Evolutionary conservation across 2,329 filamentous ascomycete genomes (phyloP).

Genomic region (Clonostachys solani): DNA sequence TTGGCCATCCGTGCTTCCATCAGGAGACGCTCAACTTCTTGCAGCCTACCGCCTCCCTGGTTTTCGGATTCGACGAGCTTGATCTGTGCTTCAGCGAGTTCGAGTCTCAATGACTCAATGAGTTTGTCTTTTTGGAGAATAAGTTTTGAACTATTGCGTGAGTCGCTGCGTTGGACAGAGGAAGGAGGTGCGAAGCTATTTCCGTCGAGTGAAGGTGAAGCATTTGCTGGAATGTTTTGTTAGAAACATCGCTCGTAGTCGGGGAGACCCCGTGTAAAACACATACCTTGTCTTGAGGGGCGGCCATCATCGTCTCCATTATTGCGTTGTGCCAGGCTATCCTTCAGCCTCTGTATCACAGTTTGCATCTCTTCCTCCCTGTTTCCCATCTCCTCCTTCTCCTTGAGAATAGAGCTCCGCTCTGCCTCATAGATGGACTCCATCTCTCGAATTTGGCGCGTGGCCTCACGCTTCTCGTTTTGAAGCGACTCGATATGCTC

Average conservation of each 20-base stretch:
- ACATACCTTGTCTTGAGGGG: conserved; percentile 54
- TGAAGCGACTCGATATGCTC: conserved; percentile 76
- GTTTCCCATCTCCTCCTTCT: conserved; percentile 83
- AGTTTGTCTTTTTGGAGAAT: conserved; percentile 94
- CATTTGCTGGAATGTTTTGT: conserved; percentile 33
- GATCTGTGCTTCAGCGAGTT: conserved; percentile 92
- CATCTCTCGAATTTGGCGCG: conserved; percentile 82
- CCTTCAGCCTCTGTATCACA: conserved; percentile 88
- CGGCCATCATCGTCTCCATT: conserved; percentile 51
- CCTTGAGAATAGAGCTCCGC: conserved; percentile 78
- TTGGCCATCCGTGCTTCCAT: conserved; percentile 95
- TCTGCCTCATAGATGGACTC: conserved; percentile 92
- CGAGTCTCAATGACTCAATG: conserved; percentile 86
- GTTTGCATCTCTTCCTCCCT: conserved; percentile 87
- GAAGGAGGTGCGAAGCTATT: conserved; percentile 84
- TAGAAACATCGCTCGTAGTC: conserved; percentile 6
- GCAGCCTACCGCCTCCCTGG: conserved; percentile 79
- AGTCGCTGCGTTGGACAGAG: conserved; percentile 82
- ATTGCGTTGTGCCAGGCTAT: conserved; percentile 76
- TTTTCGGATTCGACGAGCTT: conserved; percentile 95
- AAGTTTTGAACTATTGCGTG: conserved; percentile 82
- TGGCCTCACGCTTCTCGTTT: conserved; percentile 80
- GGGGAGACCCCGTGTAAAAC: conserved; percentile 1
- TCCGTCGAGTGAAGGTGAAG: conserved; percentile 66
- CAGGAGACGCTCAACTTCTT: conserved; percentile 85